Percentiles rank a stretch among this genome's conserved stretches.
Evolutionary conservation across 306 rosid genomes (phyloP).

Genomic region (Hippophae tibetana): DNA sequence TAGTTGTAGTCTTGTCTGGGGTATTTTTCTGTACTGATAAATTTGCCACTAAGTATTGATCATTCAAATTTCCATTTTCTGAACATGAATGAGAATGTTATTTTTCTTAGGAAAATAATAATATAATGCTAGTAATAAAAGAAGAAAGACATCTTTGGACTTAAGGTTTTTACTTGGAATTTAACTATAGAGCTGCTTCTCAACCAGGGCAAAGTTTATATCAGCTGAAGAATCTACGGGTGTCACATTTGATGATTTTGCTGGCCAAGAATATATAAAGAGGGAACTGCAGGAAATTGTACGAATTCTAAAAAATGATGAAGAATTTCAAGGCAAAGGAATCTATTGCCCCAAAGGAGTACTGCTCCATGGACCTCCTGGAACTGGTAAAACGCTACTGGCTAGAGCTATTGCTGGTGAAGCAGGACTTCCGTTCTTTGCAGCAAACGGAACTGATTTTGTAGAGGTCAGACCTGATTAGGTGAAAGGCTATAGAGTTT

Average conservation of each 20-base stretch:
- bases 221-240: conserved; percentile 98
- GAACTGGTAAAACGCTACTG: conserved; percentile 94
- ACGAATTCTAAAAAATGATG: conserved; percentile 75
- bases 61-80: not conserved
- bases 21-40: not conserved
- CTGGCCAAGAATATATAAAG: conserved; percentile 99
- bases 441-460: conserved; percentile 95
- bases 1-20: no score
- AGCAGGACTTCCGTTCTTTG: conserved; percentile 96
- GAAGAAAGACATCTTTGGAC: conserved; percentile 8
- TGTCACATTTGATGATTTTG: conserved; percentile 89
- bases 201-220: conserved; percentile 88
- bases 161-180: conserved; percentile 13
- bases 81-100: not conserved
- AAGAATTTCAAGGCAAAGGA: conserved; percentile 89
- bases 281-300: conserved; percentile 93
- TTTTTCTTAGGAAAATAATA: not conserved
- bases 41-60: not conserved
- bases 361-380: conserved; percentile 98
- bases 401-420: conserved; percentile 99
- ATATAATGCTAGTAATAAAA: not conserved
- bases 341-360: conserved; percentile 98
- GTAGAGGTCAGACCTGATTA: conserved; percentile 67
- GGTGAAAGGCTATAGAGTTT: conserved; percentile 5
- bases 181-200: conserved; percentile 34